phyloP scores from a whole-genome alignment of 257 asterid genomes.

The Solanum sejunctum region DNA sequence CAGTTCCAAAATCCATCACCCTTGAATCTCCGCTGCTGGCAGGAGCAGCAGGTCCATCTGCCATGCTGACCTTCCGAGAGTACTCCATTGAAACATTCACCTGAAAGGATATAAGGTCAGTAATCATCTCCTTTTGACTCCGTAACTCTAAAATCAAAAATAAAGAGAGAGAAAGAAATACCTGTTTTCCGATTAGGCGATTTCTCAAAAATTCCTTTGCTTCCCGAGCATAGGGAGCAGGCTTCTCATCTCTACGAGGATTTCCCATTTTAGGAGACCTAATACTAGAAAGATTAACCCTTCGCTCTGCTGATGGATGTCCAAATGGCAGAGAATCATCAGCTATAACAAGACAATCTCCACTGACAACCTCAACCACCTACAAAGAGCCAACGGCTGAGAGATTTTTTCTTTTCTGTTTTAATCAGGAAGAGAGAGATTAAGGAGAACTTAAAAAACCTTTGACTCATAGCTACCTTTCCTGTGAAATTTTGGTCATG shows the following conservation, averaged over 20 bases:
- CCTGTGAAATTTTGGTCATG: slow-evolving; percentile 93
- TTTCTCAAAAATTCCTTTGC: slow-evolving; percentile 91
- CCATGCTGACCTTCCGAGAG: slow-evolving; percentile 64
- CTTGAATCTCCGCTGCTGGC: slow-evolving; percentile 45
- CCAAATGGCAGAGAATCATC: slow-evolving; percentile 91
- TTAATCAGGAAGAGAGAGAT: not conserved
- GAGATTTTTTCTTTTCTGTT: too few species aligned
- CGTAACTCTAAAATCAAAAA: not conserved
- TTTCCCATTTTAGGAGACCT: slow-evolving; percentile 91
- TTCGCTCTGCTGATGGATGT: slow-evolving; percentile 87
- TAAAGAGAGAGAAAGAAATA: too few species aligned
- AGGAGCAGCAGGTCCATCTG: slow-evolving; percentile 57
- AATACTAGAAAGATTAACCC: slow-evolving; percentile 92
- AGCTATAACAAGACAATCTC: slow-evolving; percentile 79
- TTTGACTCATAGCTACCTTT: slow-evolving; percentile 34
- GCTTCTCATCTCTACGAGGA: slow-evolving; percentile 88
- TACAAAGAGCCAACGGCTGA: slow-evolving; percentile 1
- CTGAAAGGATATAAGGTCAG: slow-evolving; percentile 21
- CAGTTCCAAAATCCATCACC: slow-evolving; percentile 87
- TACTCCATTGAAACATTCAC: slow-evolving; percentile 96
- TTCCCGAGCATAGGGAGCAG: slow-evolving; percentile 96
- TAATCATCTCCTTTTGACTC: not conserved
- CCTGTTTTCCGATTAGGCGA: slow-evolving; percentile 86
- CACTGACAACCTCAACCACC: slow-evolving; percentile 88
- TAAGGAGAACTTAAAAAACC: not conserved